Evolutionary conservation across 306 rosid species (phyloP), one percentile per base, ranked within the genome.

Genomic region (Alnus rubra): DNA sequence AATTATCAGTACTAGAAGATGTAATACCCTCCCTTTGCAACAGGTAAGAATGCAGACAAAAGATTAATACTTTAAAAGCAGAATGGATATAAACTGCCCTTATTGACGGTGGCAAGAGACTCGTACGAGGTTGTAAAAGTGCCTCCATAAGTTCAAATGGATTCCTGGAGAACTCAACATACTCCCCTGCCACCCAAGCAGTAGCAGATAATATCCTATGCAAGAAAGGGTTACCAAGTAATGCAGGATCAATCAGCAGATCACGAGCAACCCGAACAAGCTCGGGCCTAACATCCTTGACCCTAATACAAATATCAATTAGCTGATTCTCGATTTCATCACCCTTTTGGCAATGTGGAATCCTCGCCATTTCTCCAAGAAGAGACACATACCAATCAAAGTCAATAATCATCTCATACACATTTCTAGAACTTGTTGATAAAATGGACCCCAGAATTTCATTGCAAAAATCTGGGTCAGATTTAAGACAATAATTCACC

Each of bases 171-270:
- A 91, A 73, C 83, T 91, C 93, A 58, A 90, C 91, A 76, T 88
- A 91, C 84, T 88, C 94, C 74, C 98, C 98, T 2, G 87, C 88
- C 64, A 89, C 90, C 98, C 98, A 95, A 75, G 98, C 96, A 81
- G 93, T 86, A 35, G 93, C 98, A 18, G 94, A 95, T 77, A 95
- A 77, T 81, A 90, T 88, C 84, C 90, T 83, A 78, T 93, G 90
- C 78, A 95, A 67, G 89, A 82, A 87, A 73, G 78, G 89, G 83
- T 95, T 90, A 68, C 98, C 96, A 67, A 90, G 91, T 74, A 95
- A 88, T 70, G 98, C 98, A n/a, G 98, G 98, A 86, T 92, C 98
- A 77, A 95, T 95, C 88, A 95, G 85, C 73, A 95, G 80, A 89
- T 88, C 92, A 15, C 92, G 96, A 76, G 82, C 84, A 71, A 91